Base-by-base conservation (phyloP, 345 rosid genomes). In the Streptanthus diversifolius region DNA sequence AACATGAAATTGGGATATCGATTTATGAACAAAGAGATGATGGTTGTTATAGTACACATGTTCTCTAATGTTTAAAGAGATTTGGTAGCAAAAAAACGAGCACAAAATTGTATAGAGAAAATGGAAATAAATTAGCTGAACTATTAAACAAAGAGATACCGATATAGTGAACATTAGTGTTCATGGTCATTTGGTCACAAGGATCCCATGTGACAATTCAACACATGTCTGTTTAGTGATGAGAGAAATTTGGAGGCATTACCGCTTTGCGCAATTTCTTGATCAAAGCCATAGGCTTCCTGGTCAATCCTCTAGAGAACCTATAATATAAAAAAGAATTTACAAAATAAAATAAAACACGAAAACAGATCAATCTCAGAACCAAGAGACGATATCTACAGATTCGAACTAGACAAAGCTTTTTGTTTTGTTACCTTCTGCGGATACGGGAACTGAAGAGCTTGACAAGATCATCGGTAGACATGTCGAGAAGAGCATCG, bases 281-380 rank as follows among this genome's bases (percentile, higher is more conserved):
- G 78, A 85, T 82, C 73, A 85, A 74, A 82, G 89, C 89, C 89
- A 85, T 83, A 5, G 89, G 88, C 74, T 83, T 85, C 75, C 88
- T 80, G 48, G 75, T 85, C 80, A 88, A 74, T 57, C 91, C 95
- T 48, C 90, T 84, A 75, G 86, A 85, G 66, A 89, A 89, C 82
- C 91, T 89, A 27, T 13, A 52, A 55, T 89, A 27, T 1, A 33
- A 8, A 17, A 1, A 21, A 51, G 0, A 53, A 53, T 15, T 17
- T 7, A 47, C n/a, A 64, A 4, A 4, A 29, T 4, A 6, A 36
- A 18, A 19, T 1, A 22, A 22, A 22, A 22, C 1, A 22, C 10
- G 19, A 27, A 53, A 68, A 29, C 32, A 4, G 54, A 21, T 45
- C 4, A 41, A 15, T 44, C 17, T 63, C 10, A 6, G 13, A 36